These are phyloP conservation scores for Neospermospora avenae DNA, from an alignment of 2,329 filamentous ascomycete genomes.

Conservation along the genomic window DNA sequence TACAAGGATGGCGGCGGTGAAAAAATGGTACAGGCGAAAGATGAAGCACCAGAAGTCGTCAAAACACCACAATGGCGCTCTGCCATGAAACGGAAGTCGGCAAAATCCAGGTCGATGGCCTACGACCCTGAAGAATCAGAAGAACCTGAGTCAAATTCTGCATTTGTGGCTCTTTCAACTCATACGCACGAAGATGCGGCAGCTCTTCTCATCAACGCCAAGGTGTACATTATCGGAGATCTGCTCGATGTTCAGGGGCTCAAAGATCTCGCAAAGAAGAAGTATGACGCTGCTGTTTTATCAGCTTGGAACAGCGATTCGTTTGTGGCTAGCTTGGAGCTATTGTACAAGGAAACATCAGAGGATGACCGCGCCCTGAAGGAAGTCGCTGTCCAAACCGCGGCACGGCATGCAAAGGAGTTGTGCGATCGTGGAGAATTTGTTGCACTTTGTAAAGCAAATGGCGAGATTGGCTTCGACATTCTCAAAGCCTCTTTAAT, in stretches of 20 bases:
- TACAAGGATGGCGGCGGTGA: not conserved
- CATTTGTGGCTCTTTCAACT: not conserved
- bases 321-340: slow-evolving; percentile 9
- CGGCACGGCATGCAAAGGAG: slow-evolving; percentile 1
- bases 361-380: slow-evolving; percentile 13
- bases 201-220: slow-evolving; percentile 13
- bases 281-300: slow-evolving; percentile 7
- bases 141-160: not conserved
- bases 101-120: too few relatives aligned
- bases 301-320: slow-evolving; percentile 10
- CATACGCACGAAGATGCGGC: not conserved
- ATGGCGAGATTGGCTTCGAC: slow-evolving; percentile 13
- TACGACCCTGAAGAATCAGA: too few relatives aligned
- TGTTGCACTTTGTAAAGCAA: slow-evolving; percentile 8
- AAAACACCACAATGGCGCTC: too few relatives aligned
- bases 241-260: slow-evolving; percentile 22
- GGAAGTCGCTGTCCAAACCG: slow-evolving; percentile 11
- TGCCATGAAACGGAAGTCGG: too few relatives aligned
- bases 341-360: slow-evolving; percentile 15
- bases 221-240: slow-evolving; percentile 24
- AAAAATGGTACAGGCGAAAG: not conserved
- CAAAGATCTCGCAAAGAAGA: slow-evolving; percentile 16
- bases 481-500: slow-evolving; percentile 4
- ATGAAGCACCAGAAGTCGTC: too few relatives aligned
- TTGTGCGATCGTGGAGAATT: slow-evolving; percentile 18